Percentiles rank a stretch among this genome's conserved stretches.
These are phyloP conservation scores for Puccinia triticina DNA, from an alignment of 1,284 basidiomycete genomes.

Conservation along the genomic window DNA sequence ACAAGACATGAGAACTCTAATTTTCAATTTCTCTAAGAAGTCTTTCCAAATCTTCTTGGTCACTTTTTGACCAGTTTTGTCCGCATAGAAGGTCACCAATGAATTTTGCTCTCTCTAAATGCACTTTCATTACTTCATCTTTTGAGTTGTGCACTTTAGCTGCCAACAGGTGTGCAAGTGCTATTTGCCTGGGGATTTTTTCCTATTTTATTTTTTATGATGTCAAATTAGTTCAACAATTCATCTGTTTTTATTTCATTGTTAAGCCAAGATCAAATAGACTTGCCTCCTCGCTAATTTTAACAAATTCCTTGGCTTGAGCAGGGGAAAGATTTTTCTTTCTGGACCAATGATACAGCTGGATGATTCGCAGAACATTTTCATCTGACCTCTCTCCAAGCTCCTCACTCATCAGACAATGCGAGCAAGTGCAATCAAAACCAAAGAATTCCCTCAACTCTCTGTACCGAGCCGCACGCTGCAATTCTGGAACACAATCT, in stretches of 20 bases:
- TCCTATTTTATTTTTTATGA: slow-evolving; percentile 22
- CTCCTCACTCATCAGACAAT: slow-evolving; percentile 39
- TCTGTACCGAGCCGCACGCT: background rate
- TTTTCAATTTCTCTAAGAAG: slow-evolving; percentile 1
- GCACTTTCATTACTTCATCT: background rate
- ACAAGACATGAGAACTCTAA: background rate
- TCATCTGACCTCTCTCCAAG: background rate
- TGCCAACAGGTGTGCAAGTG: background rate
- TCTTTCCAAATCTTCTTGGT: background rate
- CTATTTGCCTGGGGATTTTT: slow-evolving; percentile 11
- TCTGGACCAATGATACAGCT: too few relatives aligned
- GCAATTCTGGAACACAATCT: slow-evolving; percentile 1
- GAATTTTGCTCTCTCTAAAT: background rate
- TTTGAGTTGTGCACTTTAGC: slow-evolving; percentile 18
- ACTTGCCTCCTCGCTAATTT: background rate
- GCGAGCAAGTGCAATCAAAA: slow-evolving; percentile 33
- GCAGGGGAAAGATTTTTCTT: background rate
- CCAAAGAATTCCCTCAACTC: background rate
- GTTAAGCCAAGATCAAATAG: too few relatives aligned
- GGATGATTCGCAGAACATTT: background rate
- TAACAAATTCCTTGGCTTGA: background rate
- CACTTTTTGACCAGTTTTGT: background rate
- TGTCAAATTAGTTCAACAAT: background rate
- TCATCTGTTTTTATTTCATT: background rate
- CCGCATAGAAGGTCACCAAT: background rate